Base-by-base conservation (phyloP, 345 rosid genomes). In the Moricandia moricandioides region DNA sequence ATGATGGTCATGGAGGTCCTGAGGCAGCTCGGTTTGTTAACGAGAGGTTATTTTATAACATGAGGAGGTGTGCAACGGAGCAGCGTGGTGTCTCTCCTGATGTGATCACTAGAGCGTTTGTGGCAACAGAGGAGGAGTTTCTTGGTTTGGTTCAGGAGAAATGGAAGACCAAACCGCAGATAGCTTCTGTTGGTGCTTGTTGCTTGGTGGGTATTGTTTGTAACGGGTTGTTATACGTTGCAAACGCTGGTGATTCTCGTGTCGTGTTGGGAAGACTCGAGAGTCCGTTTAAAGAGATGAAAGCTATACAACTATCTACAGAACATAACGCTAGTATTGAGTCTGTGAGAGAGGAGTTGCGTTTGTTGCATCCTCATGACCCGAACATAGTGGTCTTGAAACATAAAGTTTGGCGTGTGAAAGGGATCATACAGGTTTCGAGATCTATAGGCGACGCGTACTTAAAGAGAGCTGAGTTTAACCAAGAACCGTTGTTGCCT, bases 1-100 rank as follows among this genome's bases (percentile, higher is more conserved):
- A 92, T n/a, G 98, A 96, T 75, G 99, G 97, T 33, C 99, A 92
- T 85, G 99, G 99, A 78, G 98, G 99, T 73, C 92, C 99, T 6
- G 99, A 96, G 83, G 87, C 99, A 56, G 90, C 99, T 34, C 82
- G 77, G 27, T 95, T 90, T 73, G 90, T 92, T 2, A 92, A 91
- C 70, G 86, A 96, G 5, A 87, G 72, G 60, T 88, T 92, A 17
- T 96, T 89, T 30, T 63, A 72, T 45, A 81, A 96, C 65, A 75
- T 96, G 71, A 89, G 84, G 84, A 86, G 83, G 75, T 89, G 82
- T 37, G 85, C 91, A 12, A 68, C 92, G 3, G 98, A 95, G 75
- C 84, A 80, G 45, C 65, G 72, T 27, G 96, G 90, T 57, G 80
- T 96, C 85, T 92, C 98, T 0, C 90, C 89, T 7, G 97, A 96